phyloP scores from a whole-genome alignment of 768 basidiomycete genomes.

The Mrakia blollopis region DNA sequence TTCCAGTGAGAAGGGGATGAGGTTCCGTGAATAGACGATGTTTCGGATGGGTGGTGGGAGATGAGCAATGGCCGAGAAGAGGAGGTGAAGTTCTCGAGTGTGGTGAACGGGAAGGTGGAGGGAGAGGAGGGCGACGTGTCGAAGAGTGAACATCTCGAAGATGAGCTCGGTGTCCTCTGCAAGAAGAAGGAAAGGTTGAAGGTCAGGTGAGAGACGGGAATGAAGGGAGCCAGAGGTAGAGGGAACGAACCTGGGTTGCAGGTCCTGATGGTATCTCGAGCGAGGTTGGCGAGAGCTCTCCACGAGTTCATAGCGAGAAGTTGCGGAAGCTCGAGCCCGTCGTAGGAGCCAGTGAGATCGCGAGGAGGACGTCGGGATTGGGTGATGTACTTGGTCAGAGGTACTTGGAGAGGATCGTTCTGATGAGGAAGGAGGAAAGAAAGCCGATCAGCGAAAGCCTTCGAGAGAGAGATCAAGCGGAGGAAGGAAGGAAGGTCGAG shows the following conservation, averaged over 20 bases:
- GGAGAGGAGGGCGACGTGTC: constrained; percentile 23
- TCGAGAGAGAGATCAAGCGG: background rate
- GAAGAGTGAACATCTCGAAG: constrained; percentile 26
- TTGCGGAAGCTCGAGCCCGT: constrained; percentile 12
- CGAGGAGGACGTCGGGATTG: constrained; percentile 11
- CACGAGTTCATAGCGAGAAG: constrained; percentile 22
- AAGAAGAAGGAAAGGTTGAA: too few species aligned
- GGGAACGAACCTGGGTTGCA: background rate
- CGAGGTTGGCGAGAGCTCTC: constrained; percentile 26
- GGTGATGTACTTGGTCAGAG: constrained; percentile 18
- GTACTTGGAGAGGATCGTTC: constrained; percentile 14
- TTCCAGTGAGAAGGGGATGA: constrained; percentile 27
- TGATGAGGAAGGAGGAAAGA: background rate
- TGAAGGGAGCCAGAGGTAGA: too few species aligned
- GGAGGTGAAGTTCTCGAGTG: constrained; percentile 24
- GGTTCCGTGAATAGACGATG: background rate
- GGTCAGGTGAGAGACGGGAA: too few species aligned
- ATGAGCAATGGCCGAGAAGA: constrained; percentile 9
- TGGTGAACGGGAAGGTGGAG: constrained; percentile 27
- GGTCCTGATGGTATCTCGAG: constrained; percentile 15
- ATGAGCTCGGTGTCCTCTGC: constrained; percentile 21
- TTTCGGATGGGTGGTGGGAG: constrained; percentile 13
- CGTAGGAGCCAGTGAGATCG: background rate
- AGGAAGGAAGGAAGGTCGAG: background rate
- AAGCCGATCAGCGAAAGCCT: background rate